Percentiles rank a stretch among this genome's conserved stretches.
These are phyloP conservation scores for Aquanectria penicillioides DNA, from an alignment of 2,329 filamentous ascomycete genomes.

Conservation along the genomic window DNA sequence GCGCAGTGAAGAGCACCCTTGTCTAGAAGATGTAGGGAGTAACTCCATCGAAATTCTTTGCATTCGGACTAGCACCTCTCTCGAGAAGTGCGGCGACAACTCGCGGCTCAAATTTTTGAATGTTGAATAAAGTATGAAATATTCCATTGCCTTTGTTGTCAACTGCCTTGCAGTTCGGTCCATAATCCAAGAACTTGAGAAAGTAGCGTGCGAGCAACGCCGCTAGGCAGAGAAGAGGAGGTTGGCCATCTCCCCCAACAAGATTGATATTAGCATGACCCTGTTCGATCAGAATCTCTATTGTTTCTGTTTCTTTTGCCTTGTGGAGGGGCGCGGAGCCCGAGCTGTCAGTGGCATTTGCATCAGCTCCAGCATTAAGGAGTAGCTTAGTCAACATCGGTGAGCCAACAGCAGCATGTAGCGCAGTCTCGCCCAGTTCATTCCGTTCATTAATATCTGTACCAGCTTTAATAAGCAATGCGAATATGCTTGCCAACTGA, in stretches of 20 bases:
- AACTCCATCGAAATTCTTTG: slow-evolving; percentile 24
- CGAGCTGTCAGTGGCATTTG: slow-evolving; percentile 23
- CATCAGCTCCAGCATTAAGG: slow-evolving; percentile 37
- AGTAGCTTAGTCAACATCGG: slow-evolving; percentile 24
- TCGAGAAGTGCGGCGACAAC: slow-evolving; percentile 25
- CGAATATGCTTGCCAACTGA: slow-evolving; percentile 19
- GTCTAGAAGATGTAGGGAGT: slow-evolving; percentile 26
- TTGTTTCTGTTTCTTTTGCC: background rate
- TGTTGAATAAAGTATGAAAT: slow-evolving; percentile 28
- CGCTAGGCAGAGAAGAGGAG: slow-evolving; percentile 35
- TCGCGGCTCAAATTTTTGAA: background rate
- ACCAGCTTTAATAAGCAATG: slow-evolving; percentile 36
- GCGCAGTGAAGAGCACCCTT: accelerated
- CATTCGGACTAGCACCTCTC: slow-evolving; percentile 36
- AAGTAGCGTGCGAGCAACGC: background rate
- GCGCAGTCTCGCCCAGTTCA: slow-evolving; percentile 21
- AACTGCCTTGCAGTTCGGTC: slow-evolving; percentile 24
- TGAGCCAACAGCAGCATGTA: slow-evolving; percentile 27
- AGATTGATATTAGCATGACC: slow-evolving; percentile 39
- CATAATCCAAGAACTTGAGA: slow-evolving; percentile 29
- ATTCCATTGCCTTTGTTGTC: slow-evolving; percentile 34
- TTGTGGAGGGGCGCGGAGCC: slow-evolving; percentile 34
- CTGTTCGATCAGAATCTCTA: slow-evolving; percentile 37
- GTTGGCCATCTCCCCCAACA: slow-evolving; percentile 23
- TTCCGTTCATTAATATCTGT: slow-evolving; percentile 33